Evolutionary conservation across 352 stramenopile genomes (phyloP), one percentile per base, ranked within the genome.

Genomic region (Pythium coloratum): DNA sequence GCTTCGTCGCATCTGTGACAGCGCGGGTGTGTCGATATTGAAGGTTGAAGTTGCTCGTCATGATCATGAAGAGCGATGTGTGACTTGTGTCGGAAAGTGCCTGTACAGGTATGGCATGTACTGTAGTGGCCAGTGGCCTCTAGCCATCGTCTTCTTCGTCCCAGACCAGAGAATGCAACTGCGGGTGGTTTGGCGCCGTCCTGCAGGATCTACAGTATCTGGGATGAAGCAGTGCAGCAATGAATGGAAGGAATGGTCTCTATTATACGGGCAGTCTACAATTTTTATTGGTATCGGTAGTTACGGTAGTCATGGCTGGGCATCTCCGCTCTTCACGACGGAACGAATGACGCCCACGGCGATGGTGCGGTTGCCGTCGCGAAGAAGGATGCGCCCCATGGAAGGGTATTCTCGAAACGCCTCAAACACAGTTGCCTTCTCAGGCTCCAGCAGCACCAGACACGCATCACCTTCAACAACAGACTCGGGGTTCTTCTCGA

Each of bases 381-480:
- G 88, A 24, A 99, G 88, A 56, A 92, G 89, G 77, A 99, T 97
- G 59, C 95, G 80, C 33, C 94, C 97, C 14, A 99, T 85, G 49
- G 96, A 84, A 26, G 98, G 97, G 85, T 99, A 99, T 57, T 99
- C 93, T 47, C 79, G 80, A 80, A 99, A 99, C 33, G 88, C 83
- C 82, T 99, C 98, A 8, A 99, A 92, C 69, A 89, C 98, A 64
- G 99, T 82, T 53, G 89, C 90, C 73, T 98, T 98, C 34, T 81
- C 92, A 10, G 98, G 97, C 67, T 93, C 85, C 24, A 99, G 70
- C 56, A 95, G 91, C 34, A 98, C 97, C 63, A 99, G 97, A 76
- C 91, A 98, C 34, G 95, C 96, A 81, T 99, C 97, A 51, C 97
- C 98, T 42, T 85, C 91, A 87, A 98, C 96, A 30, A 99, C 86